These are phyloP conservation scores for Lunasporangiospora selenospora DNA, from an alignment of 192 early-diverging fungal genomes.

Conservation along the genomic window DNA sequence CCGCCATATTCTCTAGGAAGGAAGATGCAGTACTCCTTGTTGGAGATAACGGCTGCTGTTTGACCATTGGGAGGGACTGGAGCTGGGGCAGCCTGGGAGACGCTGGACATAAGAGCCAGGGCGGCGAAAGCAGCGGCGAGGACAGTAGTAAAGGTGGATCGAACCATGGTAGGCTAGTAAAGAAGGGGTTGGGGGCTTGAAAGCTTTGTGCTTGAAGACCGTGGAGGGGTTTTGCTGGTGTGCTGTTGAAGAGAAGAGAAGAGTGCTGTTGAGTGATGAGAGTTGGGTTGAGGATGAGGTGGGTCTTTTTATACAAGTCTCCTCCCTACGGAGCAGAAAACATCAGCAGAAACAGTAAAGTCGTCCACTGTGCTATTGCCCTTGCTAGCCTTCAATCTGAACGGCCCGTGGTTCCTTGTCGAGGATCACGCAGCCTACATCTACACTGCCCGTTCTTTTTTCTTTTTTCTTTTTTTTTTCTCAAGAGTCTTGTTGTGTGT, in stretches of 20 bases:
- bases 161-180: conserved; percentile 15
- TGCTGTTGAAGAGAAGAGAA: neutral
- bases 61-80: no score
- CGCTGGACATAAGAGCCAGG: neutral
- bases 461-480: no score
- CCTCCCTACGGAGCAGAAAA: neutral
- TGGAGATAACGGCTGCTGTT: conserved; percentile 7
- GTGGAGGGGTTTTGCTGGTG: no score
- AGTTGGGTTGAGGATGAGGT: neutral
- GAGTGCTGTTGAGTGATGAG: neutral
- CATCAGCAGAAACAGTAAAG: neutral
- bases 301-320: neutral
- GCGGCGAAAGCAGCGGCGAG: neutral
- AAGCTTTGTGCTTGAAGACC: no score
- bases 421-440: no score
- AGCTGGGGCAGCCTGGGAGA: conserved; percentile 3
- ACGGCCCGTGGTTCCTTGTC: no score
- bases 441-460: no score
- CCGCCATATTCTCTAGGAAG: conserved; percentile 40
- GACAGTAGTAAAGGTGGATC: conserved; percentile 9
- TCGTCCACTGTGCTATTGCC: no score
- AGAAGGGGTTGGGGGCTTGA: conserved; percentile 1
- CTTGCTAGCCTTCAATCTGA: no score
- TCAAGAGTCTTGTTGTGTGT: no score
- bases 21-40: conserved; percentile 8